A percentile compares a stretch with the other conserved stretches of the same genome.
phyloP scores from a whole-genome alignment of 345 rosid genomes.

The Passiflora organensis region DNA sequence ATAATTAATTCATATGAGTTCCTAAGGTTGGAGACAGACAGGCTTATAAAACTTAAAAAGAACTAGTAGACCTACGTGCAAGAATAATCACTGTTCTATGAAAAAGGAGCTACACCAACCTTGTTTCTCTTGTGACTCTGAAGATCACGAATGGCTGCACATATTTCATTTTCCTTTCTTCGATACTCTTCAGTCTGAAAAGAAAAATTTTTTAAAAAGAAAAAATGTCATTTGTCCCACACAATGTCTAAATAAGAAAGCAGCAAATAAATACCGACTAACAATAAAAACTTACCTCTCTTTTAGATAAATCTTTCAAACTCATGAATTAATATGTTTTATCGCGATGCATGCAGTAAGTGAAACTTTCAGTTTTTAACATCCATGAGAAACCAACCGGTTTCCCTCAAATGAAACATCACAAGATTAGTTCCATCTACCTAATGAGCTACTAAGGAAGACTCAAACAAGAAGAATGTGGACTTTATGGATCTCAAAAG shows the following conservation, averaged over 20 bases:
- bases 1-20: not conserved
- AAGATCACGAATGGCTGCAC: slow-evolving; percentile 42
- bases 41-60: not conserved
- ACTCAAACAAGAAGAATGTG: too few relatives aligned
- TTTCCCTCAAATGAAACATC: not conserved
- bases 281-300: too few relatives aligned
- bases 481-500: not conserved
- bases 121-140: slow-evolving; percentile 59
- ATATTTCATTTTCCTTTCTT: slow-evolving; percentile 33
- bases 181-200: slow-evolving; percentile 51
- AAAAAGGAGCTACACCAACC: slow-evolving; percentile 41
- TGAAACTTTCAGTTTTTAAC: too few relatives aligned
- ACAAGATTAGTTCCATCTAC: slow-evolving; percentile 1
- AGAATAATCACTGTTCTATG: not conserved
- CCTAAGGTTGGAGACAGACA: not conserved
- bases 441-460: too few relatives aligned
- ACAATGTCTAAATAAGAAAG: slow-evolving; percentile 3
- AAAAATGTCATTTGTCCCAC: not conserved
- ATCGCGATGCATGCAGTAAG: too few relatives aligned
- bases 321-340: not conserved
- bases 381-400: too few relatives aligned
- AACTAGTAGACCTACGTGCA: not conserved
- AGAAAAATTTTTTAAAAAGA: slow-evolving; percentile 15
- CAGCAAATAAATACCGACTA: not conserved
- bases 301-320: not conserved